These are phyloP conservation scores for Fusarium mundagurra DNA, from an alignment of 2,329 filamentous ascomycete genomes.

Conservation along the genomic window DNA sequence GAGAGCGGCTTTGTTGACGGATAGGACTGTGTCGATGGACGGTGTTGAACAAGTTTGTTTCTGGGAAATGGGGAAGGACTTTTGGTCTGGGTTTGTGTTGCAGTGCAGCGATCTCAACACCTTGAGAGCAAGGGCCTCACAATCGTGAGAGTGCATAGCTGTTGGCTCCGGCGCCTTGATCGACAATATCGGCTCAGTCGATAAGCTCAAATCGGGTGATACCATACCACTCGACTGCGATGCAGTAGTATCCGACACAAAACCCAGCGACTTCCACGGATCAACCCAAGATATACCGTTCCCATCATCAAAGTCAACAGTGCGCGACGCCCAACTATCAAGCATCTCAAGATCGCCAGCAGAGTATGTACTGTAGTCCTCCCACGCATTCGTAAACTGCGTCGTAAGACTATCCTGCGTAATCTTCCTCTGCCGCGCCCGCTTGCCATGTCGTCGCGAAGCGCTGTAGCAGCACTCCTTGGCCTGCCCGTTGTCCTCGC, in stretches of 20 bases:
- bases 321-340: constrained; percentile 14
- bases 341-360: background rate
- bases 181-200: background rate
- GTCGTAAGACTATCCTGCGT: background rate
- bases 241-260: constrained; percentile 3
- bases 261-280: background rate
- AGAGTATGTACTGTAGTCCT: background rate
- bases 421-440: constrained; percentile 18
- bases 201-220: background rate
- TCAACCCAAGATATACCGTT: constrained; percentile 13
- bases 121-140: constrained; percentile 11
- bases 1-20: constrained; percentile 14
- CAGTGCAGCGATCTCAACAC: constrained; percentile 16
- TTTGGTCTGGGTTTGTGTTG: background rate
- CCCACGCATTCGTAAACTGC: constrained; percentile 5
- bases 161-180: background rate
- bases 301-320: constrained; percentile 14
- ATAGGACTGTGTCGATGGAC: constrained; percentile 24
- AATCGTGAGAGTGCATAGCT: constrained; percentile 3
- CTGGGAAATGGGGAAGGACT: background rate
- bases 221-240: constrained; percentile 1
- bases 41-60: background rate
- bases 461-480: constrained; percentile 23
- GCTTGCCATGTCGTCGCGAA: constrained; percentile 18
- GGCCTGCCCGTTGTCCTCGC: constrained; percentile 19